These are phyloP conservation scores for Debaryomyces tyrocola DNA, from an alignment of 805 yeast species.

Conservation along the genomic window DNA sequence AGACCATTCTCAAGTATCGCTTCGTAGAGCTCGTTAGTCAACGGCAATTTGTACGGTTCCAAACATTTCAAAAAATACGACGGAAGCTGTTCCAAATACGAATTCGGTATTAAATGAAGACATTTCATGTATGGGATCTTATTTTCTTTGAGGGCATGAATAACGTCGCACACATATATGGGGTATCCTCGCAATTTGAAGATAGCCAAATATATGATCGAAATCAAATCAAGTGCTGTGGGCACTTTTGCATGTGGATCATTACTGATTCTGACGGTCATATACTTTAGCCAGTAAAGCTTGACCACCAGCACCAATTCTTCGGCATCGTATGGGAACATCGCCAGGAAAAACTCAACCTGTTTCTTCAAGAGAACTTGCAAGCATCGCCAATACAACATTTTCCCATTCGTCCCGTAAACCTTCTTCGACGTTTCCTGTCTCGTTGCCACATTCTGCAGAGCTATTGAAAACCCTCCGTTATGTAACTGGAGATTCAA, in stretches of 20 bases:
- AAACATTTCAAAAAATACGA: conserved; percentile 32
- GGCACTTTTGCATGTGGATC: conserved; percentile 14
- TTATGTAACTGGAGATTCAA: conserved; percentile 46
- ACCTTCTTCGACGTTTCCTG: conserved; percentile 15
- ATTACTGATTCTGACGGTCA: conserved; percentile 11
- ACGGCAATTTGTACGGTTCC: conserved; percentile 42
- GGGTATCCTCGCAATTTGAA: conserved; percentile 47
- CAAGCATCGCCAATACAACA: conserved; percentile 43
- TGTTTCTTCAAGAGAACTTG: conserved; percentile 56
- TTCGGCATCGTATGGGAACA: conserved; percentile 11
- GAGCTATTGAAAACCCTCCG: conserved; percentile 16
- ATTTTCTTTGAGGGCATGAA: conserved; percentile 41
- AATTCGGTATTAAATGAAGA: conserved; percentile 37
- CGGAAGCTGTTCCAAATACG: conserved; percentile 38
- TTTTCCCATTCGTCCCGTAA: conserved; percentile 51
- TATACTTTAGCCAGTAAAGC: conserved; percentile 30
- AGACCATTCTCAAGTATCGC: conserved; percentile 13
- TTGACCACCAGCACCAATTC: conserved; percentile 25
- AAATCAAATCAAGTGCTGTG: conserved; percentile 26
- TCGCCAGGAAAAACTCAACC: conserved; percentile 16
- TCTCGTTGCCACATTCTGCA: conserved; percentile 18
- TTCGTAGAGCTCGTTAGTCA: conserved; percentile 33
- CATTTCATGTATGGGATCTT: conserved; percentile 52
- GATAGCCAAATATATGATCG: conserved; percentile 53
- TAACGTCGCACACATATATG: conserved; percentile 48